Evolutionary conservation across 1,284 basidiomycete genomes (phyloP).

Genomic region (Moniliophthora roreri): DNA sequence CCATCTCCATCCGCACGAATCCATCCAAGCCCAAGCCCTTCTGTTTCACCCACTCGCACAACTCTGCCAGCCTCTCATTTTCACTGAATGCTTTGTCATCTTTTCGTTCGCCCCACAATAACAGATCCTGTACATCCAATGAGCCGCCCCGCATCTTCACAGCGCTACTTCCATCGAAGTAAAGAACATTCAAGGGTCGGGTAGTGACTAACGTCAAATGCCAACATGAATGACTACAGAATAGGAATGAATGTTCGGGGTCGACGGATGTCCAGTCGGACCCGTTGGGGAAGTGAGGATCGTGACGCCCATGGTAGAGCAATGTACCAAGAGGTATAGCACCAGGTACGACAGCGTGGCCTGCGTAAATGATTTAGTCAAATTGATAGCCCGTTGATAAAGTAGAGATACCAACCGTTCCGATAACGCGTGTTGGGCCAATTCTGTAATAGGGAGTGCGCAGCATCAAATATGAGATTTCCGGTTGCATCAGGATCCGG

Average conservation of each 20-base stretch:
- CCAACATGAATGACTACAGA: slow-evolving; percentile 35
- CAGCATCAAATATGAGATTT: slow-evolving; percentile 33
- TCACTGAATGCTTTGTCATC: slow-evolving; percentile 25
- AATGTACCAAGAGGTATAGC: slow-evolving; percentile 38
- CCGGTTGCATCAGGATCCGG: slow-evolving; percentile 23
- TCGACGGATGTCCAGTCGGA: slow-evolving; percentile 44
- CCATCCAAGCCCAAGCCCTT: slow-evolving; percentile 31
- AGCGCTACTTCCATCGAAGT: slow-evolving; percentile 44
- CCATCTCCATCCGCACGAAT: slow-evolving; percentile 47
- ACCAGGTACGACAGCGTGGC: slow-evolving; percentile 44
- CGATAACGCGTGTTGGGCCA: slow-evolving; percentile 45
- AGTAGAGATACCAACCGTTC: slow-evolving; percentile 29
- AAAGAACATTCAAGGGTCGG: slow-evolving; percentile 37
- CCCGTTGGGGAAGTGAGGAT: slow-evolving; percentile 25
- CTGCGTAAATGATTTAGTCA: slow-evolving; percentile 19
- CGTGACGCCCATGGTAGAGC: slow-evolving; percentile 37
- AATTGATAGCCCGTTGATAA: not conserved
- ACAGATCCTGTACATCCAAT: slow-evolving; percentile 43
- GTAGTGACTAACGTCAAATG: slow-evolving; percentile 35
- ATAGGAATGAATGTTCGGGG: slow-evolving; percentile 42
- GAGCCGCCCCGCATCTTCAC: slow-evolving; percentile 34
- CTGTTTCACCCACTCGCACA: slow-evolving; percentile 36
- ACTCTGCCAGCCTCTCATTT: slow-evolving; percentile 25
- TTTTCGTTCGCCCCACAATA: slow-evolving; percentile 32
- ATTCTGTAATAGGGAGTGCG: slow-evolving; percentile 36